Percentiles rank a stretch among this genome's conserved stretches.
Evolutionary conservation across 345 rosid genomes (phyloP).

Genomic region (Eucalyptus regnans): DNA sequence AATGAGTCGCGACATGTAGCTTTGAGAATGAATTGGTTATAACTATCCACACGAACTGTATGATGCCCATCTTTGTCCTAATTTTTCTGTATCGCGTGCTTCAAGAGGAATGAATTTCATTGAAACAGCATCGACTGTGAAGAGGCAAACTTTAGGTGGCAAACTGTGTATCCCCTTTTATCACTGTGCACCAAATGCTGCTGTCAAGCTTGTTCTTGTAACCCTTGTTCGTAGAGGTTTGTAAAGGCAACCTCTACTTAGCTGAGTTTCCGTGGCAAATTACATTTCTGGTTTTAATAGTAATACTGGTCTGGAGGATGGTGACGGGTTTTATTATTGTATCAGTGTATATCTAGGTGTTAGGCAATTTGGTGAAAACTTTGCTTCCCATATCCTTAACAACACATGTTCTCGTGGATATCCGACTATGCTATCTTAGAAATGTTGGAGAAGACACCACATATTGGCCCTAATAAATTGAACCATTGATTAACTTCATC

Average conservation of each 20-base stretch:
- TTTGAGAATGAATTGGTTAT: neutral
- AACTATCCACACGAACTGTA: neutral
- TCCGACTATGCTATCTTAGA: neutral
- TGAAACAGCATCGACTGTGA: neutral
- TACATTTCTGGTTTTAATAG: neutral
- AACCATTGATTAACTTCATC: neutral
- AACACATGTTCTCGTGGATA: neutral
- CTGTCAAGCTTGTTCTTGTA: neutral
- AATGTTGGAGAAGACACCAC: neutral
- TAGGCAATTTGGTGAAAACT: neutral
- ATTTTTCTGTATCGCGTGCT: neutral
- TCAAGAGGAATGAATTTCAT: neutral
- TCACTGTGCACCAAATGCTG: neutral
- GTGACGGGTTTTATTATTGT: neutral
- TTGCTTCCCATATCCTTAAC: neutral
- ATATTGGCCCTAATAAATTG: neutral
- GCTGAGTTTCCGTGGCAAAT: neutral
- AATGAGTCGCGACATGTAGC: neutral
- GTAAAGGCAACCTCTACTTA: neutral
- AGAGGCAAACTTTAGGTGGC: neutral
- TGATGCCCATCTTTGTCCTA: neutral
- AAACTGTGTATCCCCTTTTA: neutral
- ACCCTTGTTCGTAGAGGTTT: neutral
- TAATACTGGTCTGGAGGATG: neutral
- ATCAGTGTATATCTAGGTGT: neutral